Evolutionary conservation across 1,284 basidiomycete genomes (phyloP), one percentile per base, ranked within the genome.

Genomic region (Cryptococcus depauperatus): DNA sequence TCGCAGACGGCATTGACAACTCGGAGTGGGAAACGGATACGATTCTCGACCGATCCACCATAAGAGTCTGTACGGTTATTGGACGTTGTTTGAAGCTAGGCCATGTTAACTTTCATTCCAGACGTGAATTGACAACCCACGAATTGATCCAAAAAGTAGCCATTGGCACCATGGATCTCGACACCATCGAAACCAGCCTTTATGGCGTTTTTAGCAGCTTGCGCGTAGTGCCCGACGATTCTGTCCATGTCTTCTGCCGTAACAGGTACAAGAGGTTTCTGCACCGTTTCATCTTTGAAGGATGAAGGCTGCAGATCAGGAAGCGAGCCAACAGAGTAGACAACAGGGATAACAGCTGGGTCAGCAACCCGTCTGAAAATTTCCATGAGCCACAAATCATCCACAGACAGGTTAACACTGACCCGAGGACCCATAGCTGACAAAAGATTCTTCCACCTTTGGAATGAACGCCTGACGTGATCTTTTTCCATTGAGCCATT

Each of bases 151-250:
- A 79, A 47, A 16, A 59, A 48, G 44, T 58, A 37, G 25, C n/a
- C 37, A n/a, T 47, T 26, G 23, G 35, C 41, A 21, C 19, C 58
- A 50, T 74, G 73, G 34, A 74, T 57, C 68, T 83, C 80, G 26
- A 82, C 76, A 27, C 80, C 80, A 55, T 84, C 81, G 53, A 82
- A 81, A 0, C 80, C 81, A 21, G 80, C 79, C 55, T 74, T 71
- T 38, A 78, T 74, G 3, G 79, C 78, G 46, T 77, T 76, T 10
- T 66, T 44, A 0, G 79, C 79, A 0, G 77, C 71, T 2, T 69
- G 56, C 32, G 66, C 73, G 61, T 75, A 82, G 41, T 74, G 62
- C 0, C 62, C 68, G 30, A 79, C 64, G 43, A 76, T 73, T 7
- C 58, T 51, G 32, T 64, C 54, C 35, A 69, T 68, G 43, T 71